Evolutionary conservation across 495 filamentous ascomycete species (phyloP).

Genomic region (Penicillium salamii): DNA sequence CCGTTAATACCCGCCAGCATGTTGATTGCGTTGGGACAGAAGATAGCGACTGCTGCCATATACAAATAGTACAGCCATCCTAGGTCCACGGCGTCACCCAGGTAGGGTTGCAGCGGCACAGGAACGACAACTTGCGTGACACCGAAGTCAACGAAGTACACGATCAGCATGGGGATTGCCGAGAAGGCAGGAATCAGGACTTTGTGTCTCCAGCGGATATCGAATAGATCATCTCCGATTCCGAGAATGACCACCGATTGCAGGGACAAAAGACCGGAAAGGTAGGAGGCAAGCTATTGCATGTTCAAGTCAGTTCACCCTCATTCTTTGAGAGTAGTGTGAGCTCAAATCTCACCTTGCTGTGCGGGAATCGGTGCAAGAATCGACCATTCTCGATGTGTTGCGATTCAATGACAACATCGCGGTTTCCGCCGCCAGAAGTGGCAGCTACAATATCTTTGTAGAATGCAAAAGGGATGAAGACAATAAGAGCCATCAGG

Average conservation of each 20-base stretch:
- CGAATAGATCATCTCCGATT: slow-evolving; percentile 93
- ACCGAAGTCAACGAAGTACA: slow-evolving; percentile 98
- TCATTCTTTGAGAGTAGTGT: too few relatives aligned
- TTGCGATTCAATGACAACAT: slow-evolving; percentile 65
- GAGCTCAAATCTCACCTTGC: slow-evolving; percentile 60
- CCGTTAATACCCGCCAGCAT: slow-evolving; percentile 97
- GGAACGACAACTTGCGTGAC: slow-evolving; percentile 94
- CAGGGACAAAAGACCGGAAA: slow-evolving; percentile 88
- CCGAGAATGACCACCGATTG: slow-evolving; percentile 88
- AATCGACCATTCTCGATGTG: slow-evolving; percentile 74
- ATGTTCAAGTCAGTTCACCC: slow-evolving; percentile 1
- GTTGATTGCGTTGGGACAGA: slow-evolving; percentile 98
- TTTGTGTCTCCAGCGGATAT: slow-evolving; percentile 98
- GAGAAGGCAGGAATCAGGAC: slow-evolving; percentile 95
- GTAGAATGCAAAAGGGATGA: slow-evolving; percentile 96
- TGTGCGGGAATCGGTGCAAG: slow-evolving; percentile 89
- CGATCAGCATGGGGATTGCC: slow-evolving; percentile 87
- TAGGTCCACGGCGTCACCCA: slow-evolving; percentile 79
- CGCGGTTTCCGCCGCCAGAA: slow-evolving; percentile 87
- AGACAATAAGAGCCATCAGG: slow-evolving; percentile 78
- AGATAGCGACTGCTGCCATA: slow-evolving; percentile 93
- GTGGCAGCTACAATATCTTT: slow-evolving; percentile 97
- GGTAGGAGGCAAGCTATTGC: slow-evolving; percentile 81
- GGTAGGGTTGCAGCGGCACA: slow-evolving; percentile 73
- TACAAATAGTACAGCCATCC: slow-evolving; percentile 92